Percentiles rank a stretch among this genome's conserved stretches.
phyloP scores from a whole-genome alignment of 352 stramenopile species.

The Phytophthora cryptogea region DNA sequence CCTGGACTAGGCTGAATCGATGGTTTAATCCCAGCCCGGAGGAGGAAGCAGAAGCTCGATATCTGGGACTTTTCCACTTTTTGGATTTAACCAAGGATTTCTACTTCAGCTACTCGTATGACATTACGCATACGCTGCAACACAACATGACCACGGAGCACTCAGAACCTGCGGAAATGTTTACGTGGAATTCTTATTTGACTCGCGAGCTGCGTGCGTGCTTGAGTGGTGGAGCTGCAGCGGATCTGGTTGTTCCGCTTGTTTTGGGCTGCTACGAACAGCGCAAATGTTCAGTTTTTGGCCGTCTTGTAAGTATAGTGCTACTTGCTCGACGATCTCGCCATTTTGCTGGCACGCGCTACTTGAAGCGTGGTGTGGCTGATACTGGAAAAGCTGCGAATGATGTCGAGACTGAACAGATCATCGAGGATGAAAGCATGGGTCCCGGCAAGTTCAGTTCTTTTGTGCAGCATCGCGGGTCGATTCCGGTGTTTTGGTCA shows the following conservation, averaged over 20 bases:
- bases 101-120: conserved; percentile 99
- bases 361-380: conserved; percentile 96
- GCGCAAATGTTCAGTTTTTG: conserved; percentile 96
- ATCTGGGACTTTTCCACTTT: conserved; percentile 98
- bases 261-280: conserved; percentile 97
- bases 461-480: conserved; percentile 98
- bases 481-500: conserved; percentile 99
- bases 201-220: conserved; percentile 91
- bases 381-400: conserved; percentile 99
- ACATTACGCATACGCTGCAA: conserved; percentile 97
- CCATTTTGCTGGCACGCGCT: conserved; percentile 99
- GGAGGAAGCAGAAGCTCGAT: conserved; percentile 87
- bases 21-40: conserved; percentile 86
- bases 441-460: conserved; percentile 93
- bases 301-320: conserved; percentile 94
- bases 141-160: conserved; percentile 95
- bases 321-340: conserved; percentile 96
- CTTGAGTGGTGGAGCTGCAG: conserved; percentile 83
- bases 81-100: conserved; percentile 99
- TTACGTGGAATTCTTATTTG: conserved; percentile 97
- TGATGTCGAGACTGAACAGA: conserved; percentile 99
- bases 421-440: conserved; percentile 91
- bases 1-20: conserved; percentile 76
- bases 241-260: conserved; percentile 90
- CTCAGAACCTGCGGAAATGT: conserved; percentile 92